A percentile compares a stretch with the other conserved stretches of the same genome.
Conservation (phyloP, 2,329 filamentous ascomycete species). For the Onygenales sp. region DNA sequence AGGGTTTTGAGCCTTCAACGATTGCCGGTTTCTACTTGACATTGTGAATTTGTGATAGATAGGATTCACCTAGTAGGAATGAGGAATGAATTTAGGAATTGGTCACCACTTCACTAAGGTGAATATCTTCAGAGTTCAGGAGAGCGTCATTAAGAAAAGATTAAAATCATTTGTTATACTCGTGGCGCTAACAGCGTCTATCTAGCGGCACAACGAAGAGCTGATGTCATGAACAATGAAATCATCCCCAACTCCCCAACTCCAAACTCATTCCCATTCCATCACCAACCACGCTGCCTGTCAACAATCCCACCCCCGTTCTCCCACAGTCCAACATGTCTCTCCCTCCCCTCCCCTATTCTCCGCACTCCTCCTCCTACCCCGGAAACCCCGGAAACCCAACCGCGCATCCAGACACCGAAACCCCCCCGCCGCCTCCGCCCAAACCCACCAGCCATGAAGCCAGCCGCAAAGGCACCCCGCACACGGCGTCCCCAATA, state of each 20-base stretch:
- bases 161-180: no score
- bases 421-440: conserved; percentile 58
- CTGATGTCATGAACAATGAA: background rate
- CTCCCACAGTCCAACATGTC: conserved; percentile 14
- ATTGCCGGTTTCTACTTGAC: no score
- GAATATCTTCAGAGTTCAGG: no score
- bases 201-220: no score
- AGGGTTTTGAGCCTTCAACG: no score
- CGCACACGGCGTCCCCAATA: conserved; percentile 38
- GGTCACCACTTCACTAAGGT: no score
- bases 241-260: conserved; percentile 3
- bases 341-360: conserved; percentile 17
- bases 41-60: no score
- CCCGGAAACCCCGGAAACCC: conserved; percentile 6
- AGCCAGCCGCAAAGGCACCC: conserved; percentile 57
- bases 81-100: no score
- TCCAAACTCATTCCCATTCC: conserved; percentile 1
- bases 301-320: background rate
- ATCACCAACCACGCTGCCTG: background rate
- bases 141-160: no score
- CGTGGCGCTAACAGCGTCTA: no score
- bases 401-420: conserved; percentile 24
- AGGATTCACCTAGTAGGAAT: no score
- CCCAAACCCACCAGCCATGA: conserved; percentile 65
- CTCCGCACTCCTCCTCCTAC: conserved; percentile 17